These are phyloP conservation scores for Arbutus unedo DNA, from an alignment of 148 eudicot genomes.

Conservation along the genomic window DNA sequence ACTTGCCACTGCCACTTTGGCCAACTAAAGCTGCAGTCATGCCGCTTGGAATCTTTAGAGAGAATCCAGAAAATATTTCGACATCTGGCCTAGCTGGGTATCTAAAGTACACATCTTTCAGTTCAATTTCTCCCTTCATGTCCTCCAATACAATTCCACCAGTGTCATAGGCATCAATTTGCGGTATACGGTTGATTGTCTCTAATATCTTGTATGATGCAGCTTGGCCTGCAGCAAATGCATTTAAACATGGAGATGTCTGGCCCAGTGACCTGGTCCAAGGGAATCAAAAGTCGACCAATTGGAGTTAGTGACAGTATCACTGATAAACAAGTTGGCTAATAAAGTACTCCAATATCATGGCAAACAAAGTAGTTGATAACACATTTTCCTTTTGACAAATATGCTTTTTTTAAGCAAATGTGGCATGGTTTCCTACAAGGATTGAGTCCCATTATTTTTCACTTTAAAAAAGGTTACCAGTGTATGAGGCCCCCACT, in stretches of 20 bases:
- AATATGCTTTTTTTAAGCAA: too few species aligned
- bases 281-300: not conserved
- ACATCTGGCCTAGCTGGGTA: constrained; percentile 84
- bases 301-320: too few species aligned
- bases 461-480: too few species aligned
- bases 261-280: constrained; percentile 71
- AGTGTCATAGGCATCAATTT: constrained; percentile 55
- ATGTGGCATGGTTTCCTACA: too few species aligned
- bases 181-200: constrained; percentile 58
- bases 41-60: constrained; percentile 51
- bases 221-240: constrained; percentile 78
- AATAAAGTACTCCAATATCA: too few species aligned
- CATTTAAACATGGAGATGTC: constrained; percentile 60
- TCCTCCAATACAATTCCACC: constrained; percentile 53
- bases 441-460: too few species aligned
- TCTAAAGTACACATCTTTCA: constrained; percentile 58
- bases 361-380: too few species aligned
- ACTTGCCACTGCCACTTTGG: constrained; percentile 93
- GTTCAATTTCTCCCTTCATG: constrained; percentile 63
- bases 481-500: too few species aligned
- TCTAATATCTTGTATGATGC: constrained; percentile 87
- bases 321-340: too few species aligned
- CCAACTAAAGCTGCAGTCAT: constrained; percentile 74
- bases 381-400: too few species aligned
- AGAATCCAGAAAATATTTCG: constrained; percentile 68